Base-by-base conservation (phyloP, 805 yeast genomes). In the Alloascoidea hylecoeti region DNA sequence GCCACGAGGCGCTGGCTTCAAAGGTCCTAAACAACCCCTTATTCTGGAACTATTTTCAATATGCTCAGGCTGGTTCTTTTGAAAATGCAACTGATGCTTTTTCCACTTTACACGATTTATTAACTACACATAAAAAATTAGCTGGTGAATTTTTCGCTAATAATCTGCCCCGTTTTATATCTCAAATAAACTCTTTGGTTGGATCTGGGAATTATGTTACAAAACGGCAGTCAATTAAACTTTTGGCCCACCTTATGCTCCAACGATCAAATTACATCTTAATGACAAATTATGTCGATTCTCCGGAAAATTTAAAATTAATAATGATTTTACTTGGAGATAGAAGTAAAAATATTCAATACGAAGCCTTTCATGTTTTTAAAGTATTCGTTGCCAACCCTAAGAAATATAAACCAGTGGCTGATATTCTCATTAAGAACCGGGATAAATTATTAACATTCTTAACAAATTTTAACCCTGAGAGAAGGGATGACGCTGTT, bases 361-460 rank as follows among this genome's bases (percentile, higher is more conserved):
- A 74, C 39, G 97, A 92, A 55, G 86, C 95, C 3, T 92, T 92
- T 52, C 88, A 92, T 46, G 79, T 89, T 30, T 89, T 92, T 63
- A 92, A 89, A 59, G 81, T 88, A 32, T 85, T 92, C 57, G 86
- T 86, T n/a, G 97, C 96, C 3, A 92, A 92, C 56, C 98, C 98
- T 3, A 76, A 79, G 44, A 88, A 88, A 55, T 67, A 85, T 2
- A 85, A 78, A 53, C 74, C 78, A 4, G 75, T 92, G 2, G 60
- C 70, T 39, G 96, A 89, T 55, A 81, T 89, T 15, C 63, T 92
- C 46, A 72, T 77, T 35, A 86, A 88, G 52, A 92, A 92, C 56
- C 75, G 85, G 50, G 80, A 74, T 33, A 83, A 81, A 50, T 68
- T 89, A 44, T 55, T 88, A 30, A 64, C 65, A 19, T 85, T 83